Conservation (phyloP, 805 yeast species). For the Sugiyamaella smithiae region DNA sequence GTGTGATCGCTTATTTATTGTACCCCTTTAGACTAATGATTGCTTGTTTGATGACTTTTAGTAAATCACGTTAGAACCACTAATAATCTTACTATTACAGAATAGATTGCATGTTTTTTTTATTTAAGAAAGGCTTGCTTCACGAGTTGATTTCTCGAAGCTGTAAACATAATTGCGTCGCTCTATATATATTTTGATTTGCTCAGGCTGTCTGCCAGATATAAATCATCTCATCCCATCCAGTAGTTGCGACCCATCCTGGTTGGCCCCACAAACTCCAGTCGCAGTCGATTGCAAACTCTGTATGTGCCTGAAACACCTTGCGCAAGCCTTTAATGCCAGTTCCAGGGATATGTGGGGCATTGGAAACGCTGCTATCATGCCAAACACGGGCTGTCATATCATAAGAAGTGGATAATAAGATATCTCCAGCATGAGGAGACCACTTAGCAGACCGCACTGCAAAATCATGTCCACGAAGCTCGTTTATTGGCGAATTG, state of each 20-base stretch:
- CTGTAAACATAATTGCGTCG: too few relatives aligned
- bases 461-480: constrained; percentile 86
- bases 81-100: too few relatives aligned
- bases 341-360: constrained; percentile 41
- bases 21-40: too few relatives aligned
- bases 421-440: constrained; percentile 71
- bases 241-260: constrained; percentile 92
- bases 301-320: constrained; percentile 68
- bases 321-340: constrained; percentile 51
- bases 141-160: too few relatives aligned
- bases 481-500: constrained; percentile 64
- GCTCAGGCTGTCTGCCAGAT: constrained; percentile 92
- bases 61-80: too few relatives aligned
- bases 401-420: constrained; percentile 81
- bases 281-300: constrained; percentile 90
- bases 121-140: too few relatives aligned
- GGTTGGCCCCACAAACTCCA: constrained; percentile 97
- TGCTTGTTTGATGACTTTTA: too few relatives aligned
- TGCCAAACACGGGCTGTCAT: constrained; percentile 90
- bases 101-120: too few relatives aligned
- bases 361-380: constrained; percentile 62
- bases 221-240: constrained; percentile 95
- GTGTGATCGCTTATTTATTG: too few relatives aligned
- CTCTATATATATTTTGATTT: too few relatives aligned
- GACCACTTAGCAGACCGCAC: constrained; percentile 83